phyloP scores from a whole-genome alignment of 495 filamentous ascomycete genomes.

The Hyaloscypha hepaticicola region DNA sequence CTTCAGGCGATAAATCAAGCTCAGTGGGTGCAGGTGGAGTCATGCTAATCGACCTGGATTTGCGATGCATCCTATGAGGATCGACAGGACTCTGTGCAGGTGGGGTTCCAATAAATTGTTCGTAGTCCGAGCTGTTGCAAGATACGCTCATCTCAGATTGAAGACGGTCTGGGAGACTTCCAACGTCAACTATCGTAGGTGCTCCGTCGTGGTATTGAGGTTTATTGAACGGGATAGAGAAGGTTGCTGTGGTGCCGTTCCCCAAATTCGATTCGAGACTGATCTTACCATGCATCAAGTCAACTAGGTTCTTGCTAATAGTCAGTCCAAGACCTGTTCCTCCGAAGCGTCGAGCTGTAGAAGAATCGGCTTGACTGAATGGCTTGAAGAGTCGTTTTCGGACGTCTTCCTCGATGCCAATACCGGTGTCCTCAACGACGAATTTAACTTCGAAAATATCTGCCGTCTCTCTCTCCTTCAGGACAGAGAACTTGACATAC shows the following conservation, averaged over 20 bases:
- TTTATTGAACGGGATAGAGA: conserved; percentile 69
- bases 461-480: conserved; percentile 46
- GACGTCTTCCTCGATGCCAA: conserved; percentile 78
- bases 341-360: conserved; percentile 71
- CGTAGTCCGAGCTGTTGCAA: conserved; percentile 53
- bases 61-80: conserved; percentile 33
- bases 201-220: conserved; percentile 32
- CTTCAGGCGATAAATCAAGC: conserved; percentile 41
- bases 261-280: conserved; percentile 57
- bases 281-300: conserved; percentile 81
- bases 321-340: conserved; percentile 81
- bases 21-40: conserved; percentile 32
- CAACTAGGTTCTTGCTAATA: conserved; percentile 75
- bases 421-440: conserved; percentile 75
- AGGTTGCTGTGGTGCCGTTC: conserved; percentile 61
- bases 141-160: conserved; percentile 63
- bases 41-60: conserved; percentile 35
- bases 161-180: conserved; percentile 56
- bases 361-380: conserved; percentile 82
- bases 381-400: conserved; percentile 75
- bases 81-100: conserved; percentile 33
- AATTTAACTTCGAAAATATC: conserved; percentile 56
- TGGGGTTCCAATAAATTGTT: conserved; percentile 36
- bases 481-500: conserved; percentile 55
- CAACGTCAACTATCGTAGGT: conserved; percentile 49